Conservation (phyloP, 441 rosid species). For the Gossypium gossypioides region DNA sequence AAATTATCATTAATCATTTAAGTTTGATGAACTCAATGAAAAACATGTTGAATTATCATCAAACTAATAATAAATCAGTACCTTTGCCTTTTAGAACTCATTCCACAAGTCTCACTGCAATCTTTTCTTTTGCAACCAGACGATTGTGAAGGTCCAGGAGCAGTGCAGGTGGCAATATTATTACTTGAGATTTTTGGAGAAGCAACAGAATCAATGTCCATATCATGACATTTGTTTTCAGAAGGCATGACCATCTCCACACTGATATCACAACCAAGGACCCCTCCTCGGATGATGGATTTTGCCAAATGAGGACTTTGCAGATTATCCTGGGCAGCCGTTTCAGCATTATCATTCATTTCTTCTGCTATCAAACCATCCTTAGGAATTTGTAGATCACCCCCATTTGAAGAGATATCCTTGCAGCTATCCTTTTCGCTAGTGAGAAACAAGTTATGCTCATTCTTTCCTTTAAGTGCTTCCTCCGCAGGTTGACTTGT, state of each 20-base stretch:
- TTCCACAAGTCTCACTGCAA: constrained; percentile 16
- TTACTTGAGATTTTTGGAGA: constrained; percentile 14
- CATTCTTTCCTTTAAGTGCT: neutral
- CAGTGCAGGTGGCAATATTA: constrained; percentile 11
- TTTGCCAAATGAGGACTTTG: constrained; percentile 14
- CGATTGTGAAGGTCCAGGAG: constrained; percentile 3
- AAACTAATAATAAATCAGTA: constrained; percentile 15
- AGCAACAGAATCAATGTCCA: constrained; percentile 21
- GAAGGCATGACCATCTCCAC: constrained; percentile 19
- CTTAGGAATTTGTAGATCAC: neutral
- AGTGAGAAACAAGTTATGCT: neutral
- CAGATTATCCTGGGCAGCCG: constrained; percentile 9
- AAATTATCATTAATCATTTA: neutral
- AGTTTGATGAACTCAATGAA: neutral
- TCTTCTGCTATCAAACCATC: constrained; percentile 3
- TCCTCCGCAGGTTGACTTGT: neutral
- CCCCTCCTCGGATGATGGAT: neutral
- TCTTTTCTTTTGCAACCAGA: constrained; percentile 8
- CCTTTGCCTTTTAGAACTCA: constrained; percentile 39
- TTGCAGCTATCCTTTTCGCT: constrained; percentile 1
- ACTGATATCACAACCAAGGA: constrained; percentile 15
- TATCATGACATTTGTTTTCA: constrained; percentile 22
- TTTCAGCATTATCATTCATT: constrained; percentile 13
- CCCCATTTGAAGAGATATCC: neutral
- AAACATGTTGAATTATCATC: neutral